phyloP scores from a whole-genome alignment of 306 rosid genomes.

The Adenanthera pavonina region DNA sequence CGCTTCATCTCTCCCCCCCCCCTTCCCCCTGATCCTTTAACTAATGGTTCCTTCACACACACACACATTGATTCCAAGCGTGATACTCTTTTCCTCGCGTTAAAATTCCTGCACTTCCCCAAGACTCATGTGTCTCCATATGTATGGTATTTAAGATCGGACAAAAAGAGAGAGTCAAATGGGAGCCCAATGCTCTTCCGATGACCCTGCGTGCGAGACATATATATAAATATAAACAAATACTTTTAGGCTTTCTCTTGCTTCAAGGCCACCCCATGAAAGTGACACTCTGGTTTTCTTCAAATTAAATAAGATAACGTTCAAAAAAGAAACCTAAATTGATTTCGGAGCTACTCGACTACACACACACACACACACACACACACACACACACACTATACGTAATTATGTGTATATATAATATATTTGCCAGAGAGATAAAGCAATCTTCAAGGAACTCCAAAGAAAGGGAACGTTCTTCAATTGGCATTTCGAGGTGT shows the following conservation, averaged over 20 bases:
- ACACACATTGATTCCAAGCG: constrained; percentile 47
- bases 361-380: too few relatives aligned
- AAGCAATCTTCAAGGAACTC: constrained; percentile 63
- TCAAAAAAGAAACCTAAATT: neutral
- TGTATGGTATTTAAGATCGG: neutral
- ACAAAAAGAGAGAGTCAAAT: constrained; percentile 29
- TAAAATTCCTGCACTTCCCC: constrained; percentile 21
- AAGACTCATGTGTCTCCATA: neutral
- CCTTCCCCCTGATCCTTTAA: neutral
- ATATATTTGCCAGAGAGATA: constrained; percentile 27
- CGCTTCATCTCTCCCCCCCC: constrained; percentile 22
- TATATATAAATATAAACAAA: neutral
- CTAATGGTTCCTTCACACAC: too few relatives aligned
- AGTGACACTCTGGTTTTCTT: constrained; percentile 54
- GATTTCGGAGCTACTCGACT: neutral
- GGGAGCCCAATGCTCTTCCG: constrained; percentile 18
- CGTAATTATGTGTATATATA: constrained; percentile 18
- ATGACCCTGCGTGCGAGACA: constrained; percentile 21
- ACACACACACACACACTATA: too few relatives aligned
- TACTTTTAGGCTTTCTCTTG: constrained; percentile 69
- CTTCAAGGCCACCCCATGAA: constrained; percentile 54
- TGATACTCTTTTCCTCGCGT: constrained; percentile 31
- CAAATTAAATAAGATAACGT: too few relatives aligned
- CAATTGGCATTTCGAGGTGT: constrained; percentile 47
- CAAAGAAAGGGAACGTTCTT: constrained; percentile 59